Evolutionary conservation across 2,329 filamentous ascomycete genomes (phyloP).

Genomic region (Aspergillus texensis): DNA sequence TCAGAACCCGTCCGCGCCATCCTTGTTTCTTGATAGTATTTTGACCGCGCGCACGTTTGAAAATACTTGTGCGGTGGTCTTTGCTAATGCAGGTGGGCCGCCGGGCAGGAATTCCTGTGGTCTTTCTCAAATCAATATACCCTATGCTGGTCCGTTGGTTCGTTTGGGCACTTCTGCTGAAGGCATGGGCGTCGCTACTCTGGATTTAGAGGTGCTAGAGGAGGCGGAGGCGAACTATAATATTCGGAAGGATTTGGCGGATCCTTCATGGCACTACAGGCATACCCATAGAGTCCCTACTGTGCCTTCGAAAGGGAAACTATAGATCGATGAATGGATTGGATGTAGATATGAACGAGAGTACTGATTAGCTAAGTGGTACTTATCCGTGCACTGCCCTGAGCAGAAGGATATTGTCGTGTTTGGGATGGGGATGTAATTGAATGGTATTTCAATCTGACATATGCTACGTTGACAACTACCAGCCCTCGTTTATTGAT

Average conservation of each 20-base stretch:
- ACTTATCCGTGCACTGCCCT: too few species aligned
- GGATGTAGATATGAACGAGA: too few species aligned
- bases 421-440: too few species aligned
- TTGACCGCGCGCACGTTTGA: slow-evolving; percentile 57
- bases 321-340: too few species aligned
- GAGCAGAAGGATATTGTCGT: too few species aligned
- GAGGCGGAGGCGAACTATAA: not conserved
- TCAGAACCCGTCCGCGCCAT: slow-evolving; percentile 53
- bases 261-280: not conserved
- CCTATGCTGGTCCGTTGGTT: not conserved
- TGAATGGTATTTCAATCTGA: too few species aligned
- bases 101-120: not conserved
- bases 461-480: too few species aligned
- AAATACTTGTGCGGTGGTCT: slow-evolving; percentile 59
- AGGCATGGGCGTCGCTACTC: not conserved
- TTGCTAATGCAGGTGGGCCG: slow-evolving; percentile 57
- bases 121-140: not conserved
- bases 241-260: not conserved
- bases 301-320: too few species aligned
- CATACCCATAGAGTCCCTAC: too few species aligned
- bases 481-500: too few species aligned
- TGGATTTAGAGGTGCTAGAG: not conserved
- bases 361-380: too few species aligned
- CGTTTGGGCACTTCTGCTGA: not conserved
- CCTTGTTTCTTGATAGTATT: slow-evolving; percentile 53